Base-by-base conservation (phyloP, 2,329 filamentous ascomycete genomes). In the Metarhizium album region DNA sequence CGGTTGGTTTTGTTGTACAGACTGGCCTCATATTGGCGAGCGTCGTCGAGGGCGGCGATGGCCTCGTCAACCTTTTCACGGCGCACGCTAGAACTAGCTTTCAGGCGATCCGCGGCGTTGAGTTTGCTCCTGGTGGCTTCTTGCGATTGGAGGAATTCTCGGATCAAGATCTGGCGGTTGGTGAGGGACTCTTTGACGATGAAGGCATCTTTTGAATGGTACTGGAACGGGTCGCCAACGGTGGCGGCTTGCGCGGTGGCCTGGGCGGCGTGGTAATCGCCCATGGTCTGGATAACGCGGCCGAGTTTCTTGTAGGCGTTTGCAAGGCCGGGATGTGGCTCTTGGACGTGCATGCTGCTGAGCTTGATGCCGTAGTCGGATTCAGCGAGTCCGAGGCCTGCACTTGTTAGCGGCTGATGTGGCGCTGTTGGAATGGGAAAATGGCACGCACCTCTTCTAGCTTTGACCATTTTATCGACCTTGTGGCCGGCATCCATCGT, bases 171-270 rank as follows among this genome's bases (percentile, higher is more conserved):
- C 70, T 98, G 93, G 13, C 93, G 87, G 71, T 98, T 98, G 3
- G 93, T 98, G 55, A 98, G 78, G 11, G 90, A 95, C 66, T 98
- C 93, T 69, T 98, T 98, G 58, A 97, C 93, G 60, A 97, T 95
- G 64, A 96, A 95, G 43, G 93, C 88, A 67, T 98, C 93, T 52
- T 88, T 84, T 43, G 90, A 95, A 70, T 97, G 90, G 64, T 97
- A 96, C 61, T 90, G 87, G 55, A 98, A 82, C 11, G 93, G 88
- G 60, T 98, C 93, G 45, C 89, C 90, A 47, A 98, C 78, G 1
- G 91, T 96, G 8, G 91, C 95, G 8, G 93, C 93, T 72, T 98
- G 91, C 16, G 90, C 90, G 2, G 93, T 98, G 40, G 90, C 93
- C 71, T 98, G 93, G 1, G 91, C 91, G 16, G 93, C 90, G 67